A percentile compares a stretch with the other conserved stretches of the same genome.
These are phyloP conservation scores for Teunomyces kruisii DNA, from an alignment of 805 yeast genomes.

Conservation along the genomic window DNA sequence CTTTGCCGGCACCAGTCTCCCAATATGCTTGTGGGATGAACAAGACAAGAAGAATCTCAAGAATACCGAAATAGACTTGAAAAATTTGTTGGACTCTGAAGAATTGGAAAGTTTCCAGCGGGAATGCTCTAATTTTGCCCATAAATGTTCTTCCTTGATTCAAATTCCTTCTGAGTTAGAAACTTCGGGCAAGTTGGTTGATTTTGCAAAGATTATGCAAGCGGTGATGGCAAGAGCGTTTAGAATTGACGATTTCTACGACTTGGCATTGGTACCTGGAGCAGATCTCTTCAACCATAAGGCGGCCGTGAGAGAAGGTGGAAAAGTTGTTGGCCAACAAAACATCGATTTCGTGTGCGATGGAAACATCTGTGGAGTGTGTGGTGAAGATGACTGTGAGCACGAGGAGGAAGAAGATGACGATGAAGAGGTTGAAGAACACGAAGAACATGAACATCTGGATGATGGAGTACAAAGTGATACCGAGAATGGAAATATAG, in stretches of 20 bases:
- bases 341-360: conserved; percentile 62
- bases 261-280: conserved; percentile 79
- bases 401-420: conserved; percentile 16
- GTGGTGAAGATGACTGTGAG: conserved; percentile 26
- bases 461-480: conserved; percentile 18
- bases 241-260: conserved; percentile 73
- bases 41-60: conserved; percentile 45
- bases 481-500: conserved; percentile 15
- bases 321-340: conserved; percentile 35
- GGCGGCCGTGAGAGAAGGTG: conserved; percentile 28
- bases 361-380: conserved; percentile 26
- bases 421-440: conserved; percentile 11
- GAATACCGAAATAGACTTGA: conserved; percentile 61
- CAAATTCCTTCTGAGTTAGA: conserved; percentile 38
- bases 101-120: conserved; percentile 43
- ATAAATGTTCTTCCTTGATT: conserved; percentile 22
- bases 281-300: conserved; percentile 87
- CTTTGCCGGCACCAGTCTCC: conserved; percentile 36
- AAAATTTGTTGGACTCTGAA: conserved; percentile 55
- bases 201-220: conserved; percentile 54
- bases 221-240: conserved; percentile 78
- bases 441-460: conserved; percentile 20
- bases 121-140: conserved; percentile 44
- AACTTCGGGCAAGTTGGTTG: conserved; percentile 12
- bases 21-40: conserved; percentile 67